phyloP scores from a whole-genome alignment of 768 basidiomycete genomes.

The Lactarius pseudohatsudake region DNA sequence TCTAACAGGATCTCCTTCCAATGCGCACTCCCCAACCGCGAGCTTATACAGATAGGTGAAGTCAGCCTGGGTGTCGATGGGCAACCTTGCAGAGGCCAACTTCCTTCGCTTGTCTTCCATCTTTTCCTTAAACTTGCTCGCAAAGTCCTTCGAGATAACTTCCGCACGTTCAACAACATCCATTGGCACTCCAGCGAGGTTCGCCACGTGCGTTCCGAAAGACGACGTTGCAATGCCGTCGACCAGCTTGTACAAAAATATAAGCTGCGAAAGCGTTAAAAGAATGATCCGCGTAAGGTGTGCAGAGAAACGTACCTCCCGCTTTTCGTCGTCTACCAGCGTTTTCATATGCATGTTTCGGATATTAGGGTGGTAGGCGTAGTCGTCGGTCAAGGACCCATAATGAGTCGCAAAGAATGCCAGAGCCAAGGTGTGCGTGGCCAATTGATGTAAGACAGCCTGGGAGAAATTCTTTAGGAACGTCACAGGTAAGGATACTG shows the following conservation, averaged over 20 bases:
- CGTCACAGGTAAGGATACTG: not conserved
- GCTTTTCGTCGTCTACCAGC: constrained; percentile 87
- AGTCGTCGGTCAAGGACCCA: constrained; percentile 93
- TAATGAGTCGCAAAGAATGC: constrained; percentile 99
- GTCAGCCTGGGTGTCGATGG: constrained; percentile 85
- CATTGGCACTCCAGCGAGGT: constrained; percentile 86
- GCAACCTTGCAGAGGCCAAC: constrained; percentile 56
- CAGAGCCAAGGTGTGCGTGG: constrained; percentile 87
- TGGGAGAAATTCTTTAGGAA: constrained; percentile 31
- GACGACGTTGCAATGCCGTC: constrained; percentile 84
- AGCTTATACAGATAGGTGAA: constrained; percentile 76
- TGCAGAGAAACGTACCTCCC: constrained; percentile 54
- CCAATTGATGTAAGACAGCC: constrained; percentile 93
- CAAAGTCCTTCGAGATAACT: constrained; percentile 81
- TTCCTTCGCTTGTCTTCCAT: constrained; percentile 62
- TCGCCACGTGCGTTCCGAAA: constrained; percentile 93
- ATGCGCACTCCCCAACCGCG: constrained; percentile 50
- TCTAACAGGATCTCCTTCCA: constrained; percentile 56
- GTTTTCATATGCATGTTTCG: constrained; percentile 96
- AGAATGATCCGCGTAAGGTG: not conserved
- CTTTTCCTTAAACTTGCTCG: constrained; percentile 81
- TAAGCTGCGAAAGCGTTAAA: constrained; percentile 52
- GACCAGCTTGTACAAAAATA: constrained; percentile 94
- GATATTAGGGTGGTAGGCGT: constrained; percentile 87
- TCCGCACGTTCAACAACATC: constrained; percentile 89